Percentiles rank a stretch among this genome's conserved stretches.
These are phyloP conservation scores for Clitopilus hobsonii DNA, from an alignment of 768 basidiomycete genomes.

Conservation along the genomic window DNA sequence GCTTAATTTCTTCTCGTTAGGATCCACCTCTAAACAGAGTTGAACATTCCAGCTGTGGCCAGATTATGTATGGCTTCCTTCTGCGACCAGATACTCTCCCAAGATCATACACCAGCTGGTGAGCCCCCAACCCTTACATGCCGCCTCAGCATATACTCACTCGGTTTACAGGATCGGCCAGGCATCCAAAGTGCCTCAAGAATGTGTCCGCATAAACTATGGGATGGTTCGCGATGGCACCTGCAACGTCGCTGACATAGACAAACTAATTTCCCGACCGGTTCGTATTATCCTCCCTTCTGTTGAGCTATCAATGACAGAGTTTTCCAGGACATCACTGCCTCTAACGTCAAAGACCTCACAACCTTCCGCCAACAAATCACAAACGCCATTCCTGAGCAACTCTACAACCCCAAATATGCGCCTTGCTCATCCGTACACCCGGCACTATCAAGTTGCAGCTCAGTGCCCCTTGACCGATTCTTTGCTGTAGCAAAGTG, in stretches of 20 bases:
- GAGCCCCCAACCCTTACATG: too few species aligned
- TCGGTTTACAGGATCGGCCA: conserved; percentile 75
- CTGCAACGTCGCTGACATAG: conserved; percentile 53
- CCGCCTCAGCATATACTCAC: too few species aligned
- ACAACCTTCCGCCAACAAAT: conserved; percentile 34
- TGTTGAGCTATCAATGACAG: background rate
- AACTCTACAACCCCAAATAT: conserved; percentile 44
- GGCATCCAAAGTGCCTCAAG: conserved; percentile 59
- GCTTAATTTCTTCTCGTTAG: background rate
- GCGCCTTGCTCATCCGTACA: conserved; percentile 74
- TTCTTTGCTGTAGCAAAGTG: conserved; percentile 79
- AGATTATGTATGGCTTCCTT: conserved; percentile 80
- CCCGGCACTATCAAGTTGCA: conserved; percentile 62
- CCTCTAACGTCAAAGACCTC: conserved; percentile 46
- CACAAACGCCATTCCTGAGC: conserved; percentile 22
- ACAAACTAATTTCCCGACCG: conserved; percentile 43
- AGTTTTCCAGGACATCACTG: conserved; percentile 42
- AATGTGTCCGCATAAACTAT: conserved; percentile 57
- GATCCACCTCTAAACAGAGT: conserved; percentile 4
- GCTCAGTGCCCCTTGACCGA: conserved; percentile 56
- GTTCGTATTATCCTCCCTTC: conserved; percentile 26
- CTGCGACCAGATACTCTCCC: conserved; percentile 81
- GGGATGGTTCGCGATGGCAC: conserved; percentile 53
- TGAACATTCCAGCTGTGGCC: conserved; percentile 53
- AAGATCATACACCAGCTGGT: conserved; percentile 75